These are phyloP conservation scores for Babesia sp. DNA, from an alignment of 169 alveolate genomes.

Conservation along the genomic window DNA sequence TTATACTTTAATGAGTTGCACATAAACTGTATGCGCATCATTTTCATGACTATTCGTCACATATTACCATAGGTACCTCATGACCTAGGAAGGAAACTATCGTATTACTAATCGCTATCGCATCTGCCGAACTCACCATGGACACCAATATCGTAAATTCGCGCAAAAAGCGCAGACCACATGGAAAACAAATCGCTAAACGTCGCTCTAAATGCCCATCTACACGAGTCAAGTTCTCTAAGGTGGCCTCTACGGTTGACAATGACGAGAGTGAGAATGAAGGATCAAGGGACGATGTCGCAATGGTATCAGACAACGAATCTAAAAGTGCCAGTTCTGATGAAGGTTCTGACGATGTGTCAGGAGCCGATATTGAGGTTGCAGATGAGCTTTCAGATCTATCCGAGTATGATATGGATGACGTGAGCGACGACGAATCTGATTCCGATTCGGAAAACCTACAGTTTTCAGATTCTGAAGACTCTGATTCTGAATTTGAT, in stretches of 20 bases:
- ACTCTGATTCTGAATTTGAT: conserved; percentile 25
- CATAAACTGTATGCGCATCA: no score
- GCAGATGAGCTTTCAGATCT: conserved; percentile 6
- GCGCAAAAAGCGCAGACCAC: conserved; percentile 1
- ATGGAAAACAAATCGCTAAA: background rate
- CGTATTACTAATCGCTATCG: background rate
- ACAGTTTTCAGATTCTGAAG: conserved; percentile 14
- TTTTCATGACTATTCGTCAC: no score
- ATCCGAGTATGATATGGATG: conserved; percentile 42
- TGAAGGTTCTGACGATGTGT: conserved; percentile 11
- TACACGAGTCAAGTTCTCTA: background rate
- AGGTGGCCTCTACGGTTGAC: background rate
- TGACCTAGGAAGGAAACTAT: no score
- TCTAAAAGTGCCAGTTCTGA: background rate
- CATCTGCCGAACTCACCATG: conserved; percentile 5
- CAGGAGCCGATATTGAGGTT: background rate
- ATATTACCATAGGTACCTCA: no score
- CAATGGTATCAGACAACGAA: background rate
- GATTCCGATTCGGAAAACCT: conserved; percentile 15
- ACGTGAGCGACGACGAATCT: conserved; percentile 26
- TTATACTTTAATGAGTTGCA: no score
- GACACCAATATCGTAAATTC: conserved; percentile 21
- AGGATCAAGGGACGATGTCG: background rate
- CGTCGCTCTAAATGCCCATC: background rate
- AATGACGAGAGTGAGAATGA: background rate